Evolutionary conservation across 352 stramenopile genomes (phyloP).

Genomic region (Phytopythium boreale): DNA sequence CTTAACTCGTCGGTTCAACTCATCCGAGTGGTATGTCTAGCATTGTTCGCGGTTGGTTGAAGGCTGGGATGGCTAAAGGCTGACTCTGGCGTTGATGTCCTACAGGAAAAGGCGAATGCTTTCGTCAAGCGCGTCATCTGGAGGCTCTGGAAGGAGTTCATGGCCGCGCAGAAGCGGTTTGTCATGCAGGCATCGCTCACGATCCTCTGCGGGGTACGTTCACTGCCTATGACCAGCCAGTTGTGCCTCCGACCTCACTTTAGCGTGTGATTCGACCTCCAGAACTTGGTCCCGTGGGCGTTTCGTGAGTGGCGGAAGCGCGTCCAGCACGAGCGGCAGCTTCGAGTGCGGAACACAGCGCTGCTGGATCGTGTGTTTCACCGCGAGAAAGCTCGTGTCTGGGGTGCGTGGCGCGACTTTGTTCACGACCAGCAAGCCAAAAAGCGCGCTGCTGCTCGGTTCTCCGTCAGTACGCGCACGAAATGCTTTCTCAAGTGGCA

Average conservation of each 20-base stretch:
- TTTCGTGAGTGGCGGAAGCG: conserved; percentile 69
- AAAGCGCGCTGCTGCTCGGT: conserved; percentile 52
- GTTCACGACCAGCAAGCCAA: conserved; percentile 47
- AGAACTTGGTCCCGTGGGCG: conserved; percentile 64
- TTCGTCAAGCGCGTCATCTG: conserved; percentile 42
- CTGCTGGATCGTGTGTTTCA: conserved; percentile 55
- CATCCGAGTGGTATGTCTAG: neutral
- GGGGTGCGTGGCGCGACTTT: conserved; percentile 62
- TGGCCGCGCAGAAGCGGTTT: conserved; percentile 59
- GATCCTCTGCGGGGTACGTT: conserved; percentile 60
- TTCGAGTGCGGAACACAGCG: conserved; percentile 44
- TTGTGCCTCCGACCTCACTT: neutral
- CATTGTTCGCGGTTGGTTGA: neutral
- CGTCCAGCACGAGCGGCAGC: conserved; percentile 24
- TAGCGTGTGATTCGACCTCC: no score
- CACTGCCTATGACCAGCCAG: neutral
- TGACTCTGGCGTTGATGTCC: neutral
- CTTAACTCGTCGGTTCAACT: conserved; percentile 69
- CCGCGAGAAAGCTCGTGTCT: conserved; percentile 47
- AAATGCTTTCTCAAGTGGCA: conserved; percentile 72
- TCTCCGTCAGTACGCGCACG: conserved; percentile 50
- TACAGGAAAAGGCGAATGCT: conserved; percentile 41
- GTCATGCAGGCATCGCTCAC: conserved; percentile 65
- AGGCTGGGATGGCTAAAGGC: neutral
- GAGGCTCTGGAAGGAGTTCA: conserved; percentile 49